Evolutionary conservation across 495 filamentous ascomycete genomes (phyloP).

Genomic region (Delitschia confertaspora): DNA sequence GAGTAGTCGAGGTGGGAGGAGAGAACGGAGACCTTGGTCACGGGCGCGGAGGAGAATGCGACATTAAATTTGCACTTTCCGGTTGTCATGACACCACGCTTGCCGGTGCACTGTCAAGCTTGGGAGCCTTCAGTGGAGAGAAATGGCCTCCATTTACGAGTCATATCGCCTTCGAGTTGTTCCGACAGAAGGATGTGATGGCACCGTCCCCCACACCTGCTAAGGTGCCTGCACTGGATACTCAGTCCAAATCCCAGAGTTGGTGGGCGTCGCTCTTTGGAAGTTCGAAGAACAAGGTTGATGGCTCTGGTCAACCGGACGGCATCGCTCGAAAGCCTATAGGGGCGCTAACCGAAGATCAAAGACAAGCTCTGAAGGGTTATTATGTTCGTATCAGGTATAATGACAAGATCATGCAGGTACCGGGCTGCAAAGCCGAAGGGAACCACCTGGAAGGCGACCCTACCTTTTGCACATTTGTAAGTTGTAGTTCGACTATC

Average conservation of each 20-base stretch:
- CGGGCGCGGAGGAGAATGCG: slow-evolving; percentile 41
- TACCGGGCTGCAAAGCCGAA: slow-evolving; percentile 67
- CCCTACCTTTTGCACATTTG: slow-evolving; percentile 84
- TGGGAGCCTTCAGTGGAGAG: slow-evolving; percentile 65
- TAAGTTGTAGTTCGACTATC: slow-evolving; percentile 34
- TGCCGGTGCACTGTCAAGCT: slow-evolving; percentile 63
- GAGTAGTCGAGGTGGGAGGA: slow-evolving; percentile 43
- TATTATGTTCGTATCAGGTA: slow-evolving; percentile 95
- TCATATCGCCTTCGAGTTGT: slow-evolving; percentile 85
- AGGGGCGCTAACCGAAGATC: slow-evolving; percentile 40
- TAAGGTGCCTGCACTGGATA: slow-evolving; percentile 8
- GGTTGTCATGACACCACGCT: slow-evolving; percentile 96
- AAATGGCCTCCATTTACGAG: slow-evolving; percentile 89
- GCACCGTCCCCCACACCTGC: neutral
- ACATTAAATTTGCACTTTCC: slow-evolving; percentile 63
- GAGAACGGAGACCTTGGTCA: slow-evolving; percentile 32
- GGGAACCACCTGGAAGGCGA: slow-evolving; percentile 86
- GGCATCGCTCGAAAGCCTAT: slow-evolving; percentile 46
- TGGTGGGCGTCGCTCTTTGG: slow-evolving; percentile 45
- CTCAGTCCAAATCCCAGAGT: slow-evolving; percentile 21
- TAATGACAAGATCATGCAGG: slow-evolving; percentile 70
- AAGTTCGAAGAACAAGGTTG: slow-evolving; percentile 19
- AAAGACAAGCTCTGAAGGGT: slow-evolving; percentile 49
- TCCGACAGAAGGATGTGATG: slow-evolving; percentile 34
- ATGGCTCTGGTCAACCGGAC: slow-evolving; percentile 6